Conservation (phyloP, 2,329 filamentous ascomycete genomes). For the Aaosphaeria pasadenensis region DNA sequence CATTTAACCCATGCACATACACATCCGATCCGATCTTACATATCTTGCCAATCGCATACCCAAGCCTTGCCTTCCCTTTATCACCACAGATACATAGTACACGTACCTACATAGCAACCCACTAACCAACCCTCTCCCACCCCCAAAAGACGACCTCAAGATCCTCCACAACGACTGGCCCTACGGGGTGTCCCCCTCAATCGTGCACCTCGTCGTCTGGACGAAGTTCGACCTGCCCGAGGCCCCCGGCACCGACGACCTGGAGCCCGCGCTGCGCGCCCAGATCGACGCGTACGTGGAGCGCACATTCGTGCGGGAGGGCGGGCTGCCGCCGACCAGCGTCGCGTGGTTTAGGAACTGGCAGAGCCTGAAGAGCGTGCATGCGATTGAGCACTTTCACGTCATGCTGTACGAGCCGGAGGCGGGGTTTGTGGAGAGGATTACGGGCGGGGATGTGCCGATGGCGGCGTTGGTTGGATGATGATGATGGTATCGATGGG, state of each 20-base stretch:
- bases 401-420: slow-evolving; percentile 84
- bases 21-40: too few species aligned
- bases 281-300: slow-evolving; percentile 71
- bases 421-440: slow-evolving; percentile 61
- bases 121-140: too few species aligned
- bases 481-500: background rate
- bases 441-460: slow-evolving; percentile 74
- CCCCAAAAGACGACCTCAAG: slow-evolving; percentile 58
- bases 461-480: slow-evolving; percentile 38
- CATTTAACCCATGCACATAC: too few species aligned
- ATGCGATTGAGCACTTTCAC: slow-evolving; percentile 90
- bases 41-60: too few species aligned
- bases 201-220: slow-evolving; percentile 88
- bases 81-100: too few species aligned
- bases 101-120: too few species aligned
- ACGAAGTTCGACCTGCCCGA: slow-evolving; percentile 81
- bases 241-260: slow-evolving; percentile 61
- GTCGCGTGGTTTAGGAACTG: slow-evolving; percentile 88
- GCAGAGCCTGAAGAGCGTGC: slow-evolving; percentile 77
- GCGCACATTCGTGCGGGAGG: slow-evolving; percentile 58
- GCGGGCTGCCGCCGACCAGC: slow-evolving; percentile 31
- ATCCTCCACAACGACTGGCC: slow-evolving; percentile 92
- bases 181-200: slow-evolving; percentile 75
- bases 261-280: slow-evolving; percentile 61
- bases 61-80: too few species aligned